Evolutionary conservation across 1,284 basidiomycete genomes (phyloP), one percentile per base, ranked within the genome.

Genomic region (Trichosporon ovoides): DNA sequence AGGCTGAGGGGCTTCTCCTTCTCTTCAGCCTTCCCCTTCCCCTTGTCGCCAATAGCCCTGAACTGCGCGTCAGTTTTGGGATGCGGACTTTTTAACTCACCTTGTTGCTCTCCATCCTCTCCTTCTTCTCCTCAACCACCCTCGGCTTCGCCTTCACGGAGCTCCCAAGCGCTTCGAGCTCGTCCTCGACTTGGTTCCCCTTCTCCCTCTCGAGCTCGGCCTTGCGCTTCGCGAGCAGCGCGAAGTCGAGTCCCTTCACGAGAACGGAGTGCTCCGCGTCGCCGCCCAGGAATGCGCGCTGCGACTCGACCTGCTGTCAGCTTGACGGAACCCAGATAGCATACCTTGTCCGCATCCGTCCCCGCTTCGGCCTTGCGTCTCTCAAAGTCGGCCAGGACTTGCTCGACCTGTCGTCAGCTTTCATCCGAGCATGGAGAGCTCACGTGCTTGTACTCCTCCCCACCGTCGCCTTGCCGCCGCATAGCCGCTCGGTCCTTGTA

Each of bases 231-330:
- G 91, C 88, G 9, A 96, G 80, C 3, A 95, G 82, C 0, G 89
- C 86, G 70, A 87, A 84, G 70, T 96, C 92, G 34, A 96, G 84
- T n/a, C 92, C 80, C 68, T 91, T 94, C 38, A 93, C 89, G 4
- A 93, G 83, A 49, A 93, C 84, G 3, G 88, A 86, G 72, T 94
- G 89, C 55, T 86, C 83, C 40, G 85, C 84, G 73, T 95, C 91
- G 35, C 91, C 91, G n/a, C 91, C 91, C 1, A 94, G 83, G 73
- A 90, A 91, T 48, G 81, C 81, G 46, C 91, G 83, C 71, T 90
- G 84, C 58, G 85, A 82, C 55, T 91, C 88, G 16, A 92, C 78
- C 85, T 89, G 54, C 28, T n/a, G 46, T 58, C 33, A 43, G 56
- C 34, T 28, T 22, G 12, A 1, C 18, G 6, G 33, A 7, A 31